These are phyloP conservation scores for Apiotrichum akiyoshidainum DNA, from an alignment of 1,284 basidiomycete species.

Conservation along the genomic window DNA sequence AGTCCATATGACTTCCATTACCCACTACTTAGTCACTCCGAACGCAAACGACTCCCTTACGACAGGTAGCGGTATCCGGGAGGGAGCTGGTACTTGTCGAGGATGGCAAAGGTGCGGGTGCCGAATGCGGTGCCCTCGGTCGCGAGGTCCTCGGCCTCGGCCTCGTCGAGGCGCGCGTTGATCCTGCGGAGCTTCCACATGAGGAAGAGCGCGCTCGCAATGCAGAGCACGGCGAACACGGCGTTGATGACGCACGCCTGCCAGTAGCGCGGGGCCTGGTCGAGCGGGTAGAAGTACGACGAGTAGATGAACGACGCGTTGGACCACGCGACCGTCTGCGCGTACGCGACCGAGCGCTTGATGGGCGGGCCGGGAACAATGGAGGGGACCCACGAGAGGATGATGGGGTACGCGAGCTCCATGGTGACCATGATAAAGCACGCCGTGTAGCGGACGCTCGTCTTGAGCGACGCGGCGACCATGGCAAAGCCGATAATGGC, in stretches of 20 bases:
- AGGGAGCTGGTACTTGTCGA: no score
- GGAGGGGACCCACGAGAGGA: constrained; percentile 38
- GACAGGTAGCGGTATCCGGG: no score
- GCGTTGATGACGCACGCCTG: constrained; percentile 34
- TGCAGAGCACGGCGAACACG: constrained; percentile 21
- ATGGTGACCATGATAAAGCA: constrained; percentile 40
- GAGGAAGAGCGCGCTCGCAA: no score
- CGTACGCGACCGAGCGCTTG: constrained; percentile 33
- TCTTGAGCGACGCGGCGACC: constrained; percentile 28
- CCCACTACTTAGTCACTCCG: no score
- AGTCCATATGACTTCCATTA: no score
- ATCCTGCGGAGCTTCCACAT: no score
- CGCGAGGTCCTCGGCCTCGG: no score
- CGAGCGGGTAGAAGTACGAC: constrained; percentile 37
- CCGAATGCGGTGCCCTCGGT: no score
- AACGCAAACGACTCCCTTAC: no score
- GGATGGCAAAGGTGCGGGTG: no score
- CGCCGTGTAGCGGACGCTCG: constrained; percentile 37
- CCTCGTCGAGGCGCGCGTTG: no score
- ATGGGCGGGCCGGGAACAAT: constrained; percentile 35
- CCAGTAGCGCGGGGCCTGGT: constrained; percentile 28
- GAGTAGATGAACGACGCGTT: constrained; percentile 30
- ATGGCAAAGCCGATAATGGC: constrained; percentile 36
- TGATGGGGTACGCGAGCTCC: constrained; percentile 32
- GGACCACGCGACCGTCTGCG: constrained; percentile 29